Percentiles rank a stretch among this genome's conserved stretches.
phyloP scores from a whole-genome alignment of 2,329 filamentous ascomycete species.

The Calonectria pteridis region DNA sequence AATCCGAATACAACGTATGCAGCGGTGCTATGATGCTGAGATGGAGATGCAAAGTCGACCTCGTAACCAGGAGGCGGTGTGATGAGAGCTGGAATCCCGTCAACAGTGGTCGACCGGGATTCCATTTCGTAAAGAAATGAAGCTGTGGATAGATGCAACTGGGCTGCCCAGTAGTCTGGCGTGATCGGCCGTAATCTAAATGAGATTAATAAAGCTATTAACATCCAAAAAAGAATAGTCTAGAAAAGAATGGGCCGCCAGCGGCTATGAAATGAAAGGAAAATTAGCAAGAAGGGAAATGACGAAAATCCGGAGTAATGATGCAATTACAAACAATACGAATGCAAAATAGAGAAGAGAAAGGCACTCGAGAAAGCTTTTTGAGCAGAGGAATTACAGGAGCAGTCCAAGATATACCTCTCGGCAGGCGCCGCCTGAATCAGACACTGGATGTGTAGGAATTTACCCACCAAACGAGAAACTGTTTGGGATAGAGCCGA shows the following conservation, averaged over 20 bases:
- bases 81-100: slow-evolving; percentile 42
- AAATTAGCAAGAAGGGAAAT: not conserved
- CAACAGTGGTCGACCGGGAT: slow-evolving; percentile 18
- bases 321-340: not conserved
- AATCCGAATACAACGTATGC: slow-evolving; percentile 42
- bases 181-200: not conserved
- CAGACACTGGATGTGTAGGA: not conserved
- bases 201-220: not conserved
- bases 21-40: slow-evolving; percentile 22
- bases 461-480: not conserved
- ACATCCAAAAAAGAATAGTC: not conserved
- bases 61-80: slow-evolving; percentile 43
- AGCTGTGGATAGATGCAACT: no score
- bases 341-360: not conserved
- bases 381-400: not conserved
- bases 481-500: not conserved
- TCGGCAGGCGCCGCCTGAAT: not conserved
- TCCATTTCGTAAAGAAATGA: not conserved
- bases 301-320: not conserved
- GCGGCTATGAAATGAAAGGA: not conserved
- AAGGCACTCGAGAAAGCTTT: not conserved
- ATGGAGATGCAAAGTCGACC: slow-evolving; percentile 47
- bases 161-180: not conserved
- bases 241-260: not conserved
- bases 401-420: not conserved